Base-by-base conservation (phyloP, 768 basidiomycete genomes). In the Trichaptum fuscoviolaceum region DNA sequence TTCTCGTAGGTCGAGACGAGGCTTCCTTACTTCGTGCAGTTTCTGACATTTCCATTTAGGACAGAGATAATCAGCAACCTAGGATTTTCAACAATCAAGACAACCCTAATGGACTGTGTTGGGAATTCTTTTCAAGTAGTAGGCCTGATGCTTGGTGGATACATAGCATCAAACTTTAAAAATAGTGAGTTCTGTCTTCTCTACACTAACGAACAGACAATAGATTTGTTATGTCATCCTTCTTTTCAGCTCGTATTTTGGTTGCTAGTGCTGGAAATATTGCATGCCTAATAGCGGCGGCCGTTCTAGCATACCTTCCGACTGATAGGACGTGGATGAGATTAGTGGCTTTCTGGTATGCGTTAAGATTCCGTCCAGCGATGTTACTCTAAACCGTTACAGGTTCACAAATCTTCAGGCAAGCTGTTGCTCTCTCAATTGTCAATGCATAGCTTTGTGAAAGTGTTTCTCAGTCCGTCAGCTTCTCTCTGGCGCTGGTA, bases 271-370 rank as follows among this genome's bases (percentile, higher is more conserved):
- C 69, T 30, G 71, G 73, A n/a, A 73, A 73, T 68, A 71, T 74
- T 35, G 72, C 73, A 17, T 78, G 77, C 68, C 74, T 79, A 65
- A 73, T 74, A 42, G 73, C 75, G 2, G 73, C 75, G 15, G 73
- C 71, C 18, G 71, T 68, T 36, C 64, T 77, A 63, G 72, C 75
- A 5, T 77, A 75, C 65, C 69, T 73, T 18, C 76, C 76, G 1
- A 58, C 69, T 10, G 70, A 69, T 15, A 67, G 72, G 30, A 72
- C 71, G 62, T 75, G 75, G 75, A 71, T 68, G 60, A 70, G 76
- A 12, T 69, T 77, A 6, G 72, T 77, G 58, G 74, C 75, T 25
- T 74, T 74, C 62, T 76, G 75, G 75, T 75, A 76, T 67, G 75
- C 74, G 0, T 61, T 6, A 52, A 52, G 20, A 52, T 52, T 6